Evolutionary conservation across 257 asterid species (phyloP), one percentile per base, ranked within the genome.

Genomic region (Voacanga thouarsii): DNA sequence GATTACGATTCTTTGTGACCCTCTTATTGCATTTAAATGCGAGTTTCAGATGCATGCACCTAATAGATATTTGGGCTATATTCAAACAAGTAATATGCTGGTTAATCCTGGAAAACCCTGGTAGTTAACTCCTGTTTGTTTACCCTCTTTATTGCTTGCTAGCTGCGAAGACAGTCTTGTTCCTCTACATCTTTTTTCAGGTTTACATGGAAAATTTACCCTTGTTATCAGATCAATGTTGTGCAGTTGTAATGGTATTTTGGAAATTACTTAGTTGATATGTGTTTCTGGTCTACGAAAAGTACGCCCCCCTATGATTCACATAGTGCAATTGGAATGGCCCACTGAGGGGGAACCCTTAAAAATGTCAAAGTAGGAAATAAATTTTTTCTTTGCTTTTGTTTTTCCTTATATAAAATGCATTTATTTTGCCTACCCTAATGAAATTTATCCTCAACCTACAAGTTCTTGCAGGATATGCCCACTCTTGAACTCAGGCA

Each of bases 381-480:
- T 9, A 37, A 18, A 8, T 21, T 44, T 67, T 67, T 41, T 24
- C 28, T 23, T 68, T 41, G 53, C 49, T 37, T 67, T 21, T 68
- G 73, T 41, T 41, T 23, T 19, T 41, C 53, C 11, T 68, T 68
- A 21, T 23, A 1, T 19, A 53, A 10, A 11, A n/a, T 41, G 53
- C 51, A 68, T 41, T 23, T 64, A 23, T 19, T 41, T 9, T 68
- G 51, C 33, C 28, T 68, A 41, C 51, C 26, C 3, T 21, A 3
- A 68, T 23, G 23, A 76, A 76, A 75, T 78, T 45, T 51, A 37
- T 74, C 66, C 69, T 74, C 39, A 78, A 78, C 76, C 5, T 47
- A 53, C 43, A 37, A 57, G 43, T 69, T 49, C 81, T 86, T 87
- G 84, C 96, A 95, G 98, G 96, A 87, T 72, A 78, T 79, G 75